Evolutionary conservation across 2,329 filamentous ascomycete species (phyloP).

Genomic region (Fusarium sp.): DNA sequence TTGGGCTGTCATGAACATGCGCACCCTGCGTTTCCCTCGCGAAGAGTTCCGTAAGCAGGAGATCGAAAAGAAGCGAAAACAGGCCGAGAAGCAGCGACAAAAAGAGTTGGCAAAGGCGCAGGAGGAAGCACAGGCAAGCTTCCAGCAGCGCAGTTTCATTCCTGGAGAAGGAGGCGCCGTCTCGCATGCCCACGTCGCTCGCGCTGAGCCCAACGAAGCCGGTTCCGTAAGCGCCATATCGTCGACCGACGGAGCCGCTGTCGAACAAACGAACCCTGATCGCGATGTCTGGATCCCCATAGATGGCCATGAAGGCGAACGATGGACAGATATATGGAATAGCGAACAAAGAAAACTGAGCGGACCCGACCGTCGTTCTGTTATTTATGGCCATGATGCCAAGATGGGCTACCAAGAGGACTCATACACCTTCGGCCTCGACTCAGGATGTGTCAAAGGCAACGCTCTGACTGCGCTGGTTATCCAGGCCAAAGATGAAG

Average conservation of each 20-base stretch:
- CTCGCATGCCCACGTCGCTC: conserved; percentile 11
- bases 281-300: conserved; percentile 54
- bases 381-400: conserved; percentile 91
- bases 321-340: conserved; percentile 77
- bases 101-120: conserved; percentile 36
- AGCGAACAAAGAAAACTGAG: conserved; percentile 58
- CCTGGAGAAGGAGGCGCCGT: neutral
- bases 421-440: conserved; percentile 84
- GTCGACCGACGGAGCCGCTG: neutral
- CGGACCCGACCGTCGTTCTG: conserved; percentile 66
- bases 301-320: conserved; percentile 65
- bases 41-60: conserved; percentile 56
- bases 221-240: neutral
- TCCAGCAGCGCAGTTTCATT: conserved; percentile 20
- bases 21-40: conserved; percentile 74
- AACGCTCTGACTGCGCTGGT: conserved; percentile 82
- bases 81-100: conserved; percentile 41
- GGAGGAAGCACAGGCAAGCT: conserved; percentile 14
- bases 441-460: conserved; percentile 85
- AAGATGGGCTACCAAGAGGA: conserved; percentile 72
- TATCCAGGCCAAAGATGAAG: conserved; percentile 66
- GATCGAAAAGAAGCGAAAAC: conserved; percentile 44
- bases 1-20: conserved; percentile 91
- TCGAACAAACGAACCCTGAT: conserved; percentile 44
- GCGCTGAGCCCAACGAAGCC: conserved; percentile 15